Base-by-base conservation (phyloP, 192 early-diverging fungal genomes). In the Umbelopsis isabellina region DNA sequence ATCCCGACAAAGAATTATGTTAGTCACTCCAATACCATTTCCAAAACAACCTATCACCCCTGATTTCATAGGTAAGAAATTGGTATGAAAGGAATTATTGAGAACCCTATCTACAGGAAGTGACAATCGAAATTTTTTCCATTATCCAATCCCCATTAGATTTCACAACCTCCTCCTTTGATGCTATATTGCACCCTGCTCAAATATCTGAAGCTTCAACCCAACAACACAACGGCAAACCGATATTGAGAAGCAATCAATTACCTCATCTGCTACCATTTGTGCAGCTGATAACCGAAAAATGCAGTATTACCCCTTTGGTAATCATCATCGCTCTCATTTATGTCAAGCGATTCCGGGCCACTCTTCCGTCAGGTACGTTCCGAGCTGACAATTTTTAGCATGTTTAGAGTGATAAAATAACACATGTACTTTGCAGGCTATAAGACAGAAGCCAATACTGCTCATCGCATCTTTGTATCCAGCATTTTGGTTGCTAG, bases 401-500 rank as follows among this genome's bases (percentile, higher is more conserved):
- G 22, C 51, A 52, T 30, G 25, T 52, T 3, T 25, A 52, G 10
- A 4, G 13, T 61, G 33, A 35, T 25, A 35, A 33, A 35, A 3
- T 49, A 18, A 47, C 45, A n/a, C 5, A 35, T 49, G 15, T 27
- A 27, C 67, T 44, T 49, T 69, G 15, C 50, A 76, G 78, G 67
- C 18, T 79, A 79, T 50, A 68, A 73, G 45, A 73, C 78, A 13
- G 78, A 79, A 66, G 48, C 73, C 9, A 74, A 75, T 25, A 73
- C 78, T 27, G 78, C 78, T 3, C 78, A 79, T 45, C 78, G 78
- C 55, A 79, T 79, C 21, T 79, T 79, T 69, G 71, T 75, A 11
- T 73, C 78, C 12, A 75, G 74, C 46, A 58, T 79, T 2, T 47
- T 79, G 30, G 78, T 79, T 4, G 78, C 78, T 46, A 79, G 78